These are phyloP conservation scores for Exophiala xenobiotica DNA, from an alignment of 2,329 filamentous ascomycete genomes.

Conservation along the genomic window DNA sequence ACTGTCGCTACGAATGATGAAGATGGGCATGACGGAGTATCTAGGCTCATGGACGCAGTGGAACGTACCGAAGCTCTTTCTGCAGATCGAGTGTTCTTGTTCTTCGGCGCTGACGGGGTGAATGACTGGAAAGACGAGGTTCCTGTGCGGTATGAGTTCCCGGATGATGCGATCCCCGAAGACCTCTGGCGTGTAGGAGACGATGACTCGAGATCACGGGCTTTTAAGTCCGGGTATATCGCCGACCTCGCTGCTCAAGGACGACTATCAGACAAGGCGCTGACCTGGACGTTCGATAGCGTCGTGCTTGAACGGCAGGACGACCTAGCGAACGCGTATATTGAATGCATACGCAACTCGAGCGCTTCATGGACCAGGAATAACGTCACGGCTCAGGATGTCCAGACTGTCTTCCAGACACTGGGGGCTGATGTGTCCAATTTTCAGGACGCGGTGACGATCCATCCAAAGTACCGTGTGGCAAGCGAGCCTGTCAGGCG, in stretches of 20 bases:
- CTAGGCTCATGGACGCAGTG: constrained; percentile 57
- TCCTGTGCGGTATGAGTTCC: constrained; percentile 36
- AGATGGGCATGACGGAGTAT: constrained; percentile 40
- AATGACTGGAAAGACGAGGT: constrained; percentile 30
- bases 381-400: constrained; percentile 22
- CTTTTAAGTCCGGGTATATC: constrained; percentile 63
- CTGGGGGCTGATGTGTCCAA: constrained; percentile 24
- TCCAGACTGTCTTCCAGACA: constrained; percentile 22
- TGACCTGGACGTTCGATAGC: constrained; percentile 59
- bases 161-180: constrained; percentile 34
- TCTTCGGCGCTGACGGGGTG: constrained; percentile 47
- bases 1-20: constrained; percentile 40
- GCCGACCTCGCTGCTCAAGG: constrained; percentile 52
- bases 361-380: constrained; percentile 35
- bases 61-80: constrained; percentile 60
- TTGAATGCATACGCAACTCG: constrained; percentile 51
- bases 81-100: constrained; percentile 55
- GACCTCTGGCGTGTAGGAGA: constrained; percentile 36
- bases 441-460: constrained; percentile 16
- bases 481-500: constrained; percentile 6
- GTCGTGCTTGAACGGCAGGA: constrained; percentile 51
- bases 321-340: constrained; percentile 61
- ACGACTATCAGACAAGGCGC: constrained; percentile 61
- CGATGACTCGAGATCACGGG: constrained; percentile 55
- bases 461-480: constrained; percentile 18